Evolutionary conservation across 2,329 filamentous ascomycete species (phyloP).

Genomic region (Fusarium beomiforme): DNA sequence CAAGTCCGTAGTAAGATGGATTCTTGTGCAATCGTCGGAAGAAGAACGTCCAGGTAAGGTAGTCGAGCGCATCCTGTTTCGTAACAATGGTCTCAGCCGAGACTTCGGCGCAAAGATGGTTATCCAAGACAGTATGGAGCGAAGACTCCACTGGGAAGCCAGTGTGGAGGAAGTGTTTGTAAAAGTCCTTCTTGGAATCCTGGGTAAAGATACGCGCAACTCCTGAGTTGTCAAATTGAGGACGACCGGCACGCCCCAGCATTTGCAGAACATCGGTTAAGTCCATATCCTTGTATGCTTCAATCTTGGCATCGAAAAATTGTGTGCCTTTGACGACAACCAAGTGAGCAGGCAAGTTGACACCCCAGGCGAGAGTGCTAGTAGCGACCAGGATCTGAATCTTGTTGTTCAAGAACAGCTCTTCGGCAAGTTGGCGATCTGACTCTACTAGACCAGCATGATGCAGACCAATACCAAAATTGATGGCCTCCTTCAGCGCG

Average conservation of each 20-base stretch:
- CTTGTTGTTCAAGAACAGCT: constrained; percentile 96
- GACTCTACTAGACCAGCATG: constrained; percentile 97
- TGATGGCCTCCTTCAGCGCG: constrained; percentile 90
- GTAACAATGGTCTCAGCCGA: constrained; percentile 92
- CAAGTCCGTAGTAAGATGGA: constrained; percentile 95
- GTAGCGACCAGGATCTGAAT: constrained; percentile 97
- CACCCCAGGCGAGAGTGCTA: constrained; percentile 96
- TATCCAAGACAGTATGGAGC: constrained; percentile 94
- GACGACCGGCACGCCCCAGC: constrained; percentile 93
- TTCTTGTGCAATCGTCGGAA: constrained; percentile 98
- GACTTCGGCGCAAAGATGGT: constrained; percentile 94
- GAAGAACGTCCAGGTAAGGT: constrained; percentile 99
- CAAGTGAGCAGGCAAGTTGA: constrained; percentile 95
- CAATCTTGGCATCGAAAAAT: constrained; percentile 97
- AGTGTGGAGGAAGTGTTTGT: constrained; percentile 98
- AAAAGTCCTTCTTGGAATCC: constrained; percentile 97
- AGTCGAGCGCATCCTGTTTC: constrained; percentile 97
- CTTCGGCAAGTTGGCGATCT: constrained; percentile 89
- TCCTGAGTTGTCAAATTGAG: constrained; percentile 95
- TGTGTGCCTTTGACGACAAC: constrained; percentile 99
- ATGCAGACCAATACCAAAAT: constrained; percentile 95
- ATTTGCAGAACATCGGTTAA: constrained; percentile 97
- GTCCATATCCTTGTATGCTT: constrained; percentile 99
- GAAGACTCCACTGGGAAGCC: constrained; percentile 98
- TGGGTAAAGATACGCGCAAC: constrained; percentile 98